Conservation (phyloP, 2,329 filamentous ascomycete species). For the Sporothrix pseudoabietina region DNA sequence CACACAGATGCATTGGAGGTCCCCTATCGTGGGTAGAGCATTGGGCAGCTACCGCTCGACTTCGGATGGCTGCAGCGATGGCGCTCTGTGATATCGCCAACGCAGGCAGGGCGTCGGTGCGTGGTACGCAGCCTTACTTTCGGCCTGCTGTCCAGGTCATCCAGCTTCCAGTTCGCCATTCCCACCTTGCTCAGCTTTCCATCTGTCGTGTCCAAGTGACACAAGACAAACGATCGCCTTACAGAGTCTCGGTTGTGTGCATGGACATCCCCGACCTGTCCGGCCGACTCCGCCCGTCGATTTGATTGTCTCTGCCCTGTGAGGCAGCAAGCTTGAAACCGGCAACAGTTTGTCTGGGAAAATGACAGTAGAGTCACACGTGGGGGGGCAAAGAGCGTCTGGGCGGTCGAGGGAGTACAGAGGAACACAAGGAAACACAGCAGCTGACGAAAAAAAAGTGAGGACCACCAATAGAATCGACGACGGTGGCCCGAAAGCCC, state of each 20-base stretch:
- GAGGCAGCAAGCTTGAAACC: not conserved
- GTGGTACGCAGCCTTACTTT: not conserved
- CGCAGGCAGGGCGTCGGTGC: not conserved
- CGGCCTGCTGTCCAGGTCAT: not conserved
- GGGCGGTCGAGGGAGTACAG: not conserved
- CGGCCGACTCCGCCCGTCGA: not conserved
- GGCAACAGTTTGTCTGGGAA: not conserved
- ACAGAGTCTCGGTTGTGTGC: not conserved
- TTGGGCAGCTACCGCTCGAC: not conserved
- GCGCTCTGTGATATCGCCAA: not conserved
- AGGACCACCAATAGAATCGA: constrained; percentile 8
- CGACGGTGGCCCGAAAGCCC: not conserved
- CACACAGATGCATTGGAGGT: not conserved
- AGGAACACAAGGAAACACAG: not conserved
- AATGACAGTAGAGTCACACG: not conserved
- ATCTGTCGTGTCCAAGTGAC: not conserved
- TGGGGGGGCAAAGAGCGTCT: too few species aligned
- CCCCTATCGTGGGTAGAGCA: not conserved
- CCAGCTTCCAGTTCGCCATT: not conserved
- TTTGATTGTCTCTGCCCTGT: not conserved
- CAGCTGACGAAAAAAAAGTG: not conserved
- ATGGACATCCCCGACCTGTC: not conserved
- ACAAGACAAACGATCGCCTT: not conserved
- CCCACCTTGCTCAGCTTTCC: not conserved
- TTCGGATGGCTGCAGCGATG: not conserved